Evolutionary conservation across 495 filamentous ascomycete species (phyloP).

Genomic region (Recurvomyces mirabilis): DNA sequence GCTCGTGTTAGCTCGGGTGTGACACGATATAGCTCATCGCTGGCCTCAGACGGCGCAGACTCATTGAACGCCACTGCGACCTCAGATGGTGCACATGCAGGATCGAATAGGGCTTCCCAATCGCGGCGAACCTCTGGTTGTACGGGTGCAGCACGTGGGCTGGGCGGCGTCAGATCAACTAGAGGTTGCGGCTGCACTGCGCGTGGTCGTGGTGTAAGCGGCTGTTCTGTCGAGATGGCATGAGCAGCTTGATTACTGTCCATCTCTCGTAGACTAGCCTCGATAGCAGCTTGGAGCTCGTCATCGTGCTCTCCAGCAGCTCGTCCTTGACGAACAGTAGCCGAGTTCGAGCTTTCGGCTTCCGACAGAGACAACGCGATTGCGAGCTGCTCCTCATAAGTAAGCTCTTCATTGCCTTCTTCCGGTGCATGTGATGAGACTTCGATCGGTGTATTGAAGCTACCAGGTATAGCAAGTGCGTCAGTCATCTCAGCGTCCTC

Average conservation of each 20-base stretch:
- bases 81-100: neutral
- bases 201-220: neutral
- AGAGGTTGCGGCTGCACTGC: conserved; percentile 1
- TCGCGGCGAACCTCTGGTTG: conserved; percentile 1
- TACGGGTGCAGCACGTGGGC: neutral
- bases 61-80: neutral
- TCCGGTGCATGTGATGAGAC: neutral
- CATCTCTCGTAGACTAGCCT: conserved; percentile 15
- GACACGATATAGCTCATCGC: conserved; percentile 17
- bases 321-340: conserved; percentile 2
- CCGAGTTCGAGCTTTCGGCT: conserved; percentile 9
- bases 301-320: conserved; percentile 1
- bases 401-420: conserved; percentile 6
- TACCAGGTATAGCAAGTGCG: conserved; percentile 5
- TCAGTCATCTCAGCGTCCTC: neutral
- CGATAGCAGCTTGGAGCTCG: conserved; percentile 16
- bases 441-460: neutral
- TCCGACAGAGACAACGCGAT: conserved; percentile 20
- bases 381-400: conserved; percentile 21
- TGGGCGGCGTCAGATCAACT: conserved; percentile 14
- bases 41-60: neutral
- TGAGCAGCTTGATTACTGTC: conserved; percentile 12
- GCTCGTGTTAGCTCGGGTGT: conserved; percentile 19
- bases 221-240: neutral
- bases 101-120: conserved; percentile 13